phyloP scores from a whole-genome alignment of 2,329 filamentous ascomycete species.

The Botrytis galanthina region DNA sequence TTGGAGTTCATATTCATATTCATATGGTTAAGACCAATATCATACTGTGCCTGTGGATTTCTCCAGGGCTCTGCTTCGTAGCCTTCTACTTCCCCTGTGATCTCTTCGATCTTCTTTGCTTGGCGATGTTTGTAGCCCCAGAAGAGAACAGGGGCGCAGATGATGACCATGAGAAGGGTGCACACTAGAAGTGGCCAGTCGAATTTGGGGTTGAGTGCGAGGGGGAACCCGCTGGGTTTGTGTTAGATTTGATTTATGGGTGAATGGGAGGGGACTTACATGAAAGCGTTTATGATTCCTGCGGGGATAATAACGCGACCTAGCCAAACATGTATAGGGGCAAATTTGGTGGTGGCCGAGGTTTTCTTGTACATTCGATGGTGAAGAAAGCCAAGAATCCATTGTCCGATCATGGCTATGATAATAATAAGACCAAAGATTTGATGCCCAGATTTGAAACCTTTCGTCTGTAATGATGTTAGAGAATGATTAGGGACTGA shows the following conservation, averaged over 20 bases:
- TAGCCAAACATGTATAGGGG: slow-evolving; percentile 56
- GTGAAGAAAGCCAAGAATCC: slow-evolving; percentile 54
- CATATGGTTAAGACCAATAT: slow-evolving; percentile 17
- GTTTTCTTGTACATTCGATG: slow-evolving; percentile 54
- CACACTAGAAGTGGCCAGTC: slow-evolving; percentile 50
- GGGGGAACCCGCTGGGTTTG: slow-evolving; percentile 51
- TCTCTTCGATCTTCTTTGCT: not conserved
- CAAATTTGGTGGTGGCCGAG: slow-evolving; percentile 48
- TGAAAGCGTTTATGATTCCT: slow-evolving; percentile 55
- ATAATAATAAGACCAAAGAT: slow-evolving; percentile 57
- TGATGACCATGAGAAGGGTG: slow-evolving; percentile 44
- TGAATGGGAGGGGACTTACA: slow-evolving; percentile 43
- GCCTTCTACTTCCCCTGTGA: not conserved
- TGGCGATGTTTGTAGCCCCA: slow-evolving; percentile 22
- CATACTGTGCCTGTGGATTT: slow-evolving; percentile 7
- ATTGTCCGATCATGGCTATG: slow-evolving; percentile 51
- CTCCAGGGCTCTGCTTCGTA: slow-evolving; percentile 20
- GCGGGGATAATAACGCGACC: slow-evolving; percentile 53
- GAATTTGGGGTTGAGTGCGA: slow-evolving; percentile 51
- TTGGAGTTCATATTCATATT: not conserved
- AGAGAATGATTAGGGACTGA: not conserved
- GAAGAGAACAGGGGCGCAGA: slow-evolving; percentile 37
- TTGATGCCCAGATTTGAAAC: slow-evolving; percentile 55
- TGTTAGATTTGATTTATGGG: not conserved
- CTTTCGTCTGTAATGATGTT: slow-evolving; percentile 45